phyloP scores from a whole-genome alignment of 1,139 yeast genomes.

The Sugiyamaella sp. region DNA sequence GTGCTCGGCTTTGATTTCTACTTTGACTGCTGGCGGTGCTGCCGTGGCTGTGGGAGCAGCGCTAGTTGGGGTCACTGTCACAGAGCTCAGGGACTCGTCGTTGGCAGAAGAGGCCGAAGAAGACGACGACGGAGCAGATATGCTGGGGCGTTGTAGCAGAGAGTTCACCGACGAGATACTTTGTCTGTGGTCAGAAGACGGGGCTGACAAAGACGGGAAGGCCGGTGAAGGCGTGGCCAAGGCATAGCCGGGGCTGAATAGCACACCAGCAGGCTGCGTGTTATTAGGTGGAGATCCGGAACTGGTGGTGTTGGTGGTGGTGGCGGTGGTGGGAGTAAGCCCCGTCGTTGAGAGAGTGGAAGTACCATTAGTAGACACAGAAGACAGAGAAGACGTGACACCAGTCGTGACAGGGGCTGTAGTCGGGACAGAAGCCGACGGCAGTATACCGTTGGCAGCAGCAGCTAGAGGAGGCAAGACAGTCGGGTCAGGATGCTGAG shows the following conservation, averaged over 20 bases:
- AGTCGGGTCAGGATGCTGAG: slow-evolving; percentile 20
- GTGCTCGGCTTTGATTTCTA: background rate
- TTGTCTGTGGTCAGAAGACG: slow-evolving; percentile 17
- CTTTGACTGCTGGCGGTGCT: slow-evolving; percentile 11
- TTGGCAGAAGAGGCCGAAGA: slow-evolving; percentile 13
- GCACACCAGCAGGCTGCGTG: slow-evolving; percentile 20
- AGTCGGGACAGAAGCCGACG: slow-evolving; percentile 16
- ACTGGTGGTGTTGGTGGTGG: slow-evolving; percentile 18
- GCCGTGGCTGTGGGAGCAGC: slow-evolving; percentile 2
- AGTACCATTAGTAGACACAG: background rate
- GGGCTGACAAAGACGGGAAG: slow-evolving; percentile 17
- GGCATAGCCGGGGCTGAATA: slow-evolving; percentile 21
- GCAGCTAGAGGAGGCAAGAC: slow-evolving; percentile 17
- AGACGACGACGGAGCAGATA: slow-evolving; percentile 11
- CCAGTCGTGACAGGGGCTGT: slow-evolving; percentile 9
- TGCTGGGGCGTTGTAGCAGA: slow-evolving; percentile 13
- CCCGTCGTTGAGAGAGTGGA: background rate
- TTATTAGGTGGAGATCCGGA: slow-evolving; percentile 17
- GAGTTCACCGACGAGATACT: slow-evolving; percentile 22
- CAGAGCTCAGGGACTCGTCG: background rate
- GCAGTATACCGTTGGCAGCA: slow-evolving; percentile 16
- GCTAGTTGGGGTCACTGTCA: slow-evolving; percentile 6
- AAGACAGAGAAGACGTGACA: background rate
- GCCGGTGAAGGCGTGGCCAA: slow-evolving; percentile 24
- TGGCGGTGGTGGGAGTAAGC: slow-evolving; percentile 17